Base-by-base conservation (phyloP, 345 rosid genomes). In the Salix viminalis region DNA sequence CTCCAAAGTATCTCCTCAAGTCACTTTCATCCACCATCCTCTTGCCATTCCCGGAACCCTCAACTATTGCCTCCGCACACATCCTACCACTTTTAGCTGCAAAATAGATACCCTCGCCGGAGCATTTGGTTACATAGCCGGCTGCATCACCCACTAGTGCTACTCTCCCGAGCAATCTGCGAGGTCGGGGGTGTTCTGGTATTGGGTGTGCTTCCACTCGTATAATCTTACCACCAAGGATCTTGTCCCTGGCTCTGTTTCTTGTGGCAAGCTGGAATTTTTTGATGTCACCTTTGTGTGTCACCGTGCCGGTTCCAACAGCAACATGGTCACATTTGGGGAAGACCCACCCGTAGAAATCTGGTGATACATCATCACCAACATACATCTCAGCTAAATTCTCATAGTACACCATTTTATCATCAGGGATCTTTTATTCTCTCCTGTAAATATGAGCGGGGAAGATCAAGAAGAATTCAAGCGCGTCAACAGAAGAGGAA, bases 241-340 rank as follows among this genome's bases (percentile, higher is more conserved):
- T 94, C 89, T 94, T 94, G 88, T 91, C 97, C 80, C 85, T 90
- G 73, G 97, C 98, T 56, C 97, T 82, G 88, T 92, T 94, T 41
- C 97, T 80, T 0, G 97, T 94, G 0, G 98, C 96, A 0, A 85
- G 83, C 80, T 92, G 98, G 82, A 92, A 94, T 85, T 91, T 92
- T 85, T 94, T 94, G 84, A 94, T 91, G 78, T 94, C 98, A 6
- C 97, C 88, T 80, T 94, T 94, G 90, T 92, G 96, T 26, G 97
- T 91, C 44, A 94, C 97, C 1, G 97, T 94, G 32, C 97, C 97
- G 4, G 98, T 94, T 67, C 98, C 98, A 6, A 94, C 98, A 11
- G 97, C 96, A 41, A 94, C 97, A 11, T 94, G 98, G 83, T 94
- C 98, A n/a, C 91, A 92, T 78, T 94, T 94, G 36, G 98, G 98